Base-by-base conservation (phyloP, 331 rosid genomes). In the Erythrophleum ivorense region DNA sequence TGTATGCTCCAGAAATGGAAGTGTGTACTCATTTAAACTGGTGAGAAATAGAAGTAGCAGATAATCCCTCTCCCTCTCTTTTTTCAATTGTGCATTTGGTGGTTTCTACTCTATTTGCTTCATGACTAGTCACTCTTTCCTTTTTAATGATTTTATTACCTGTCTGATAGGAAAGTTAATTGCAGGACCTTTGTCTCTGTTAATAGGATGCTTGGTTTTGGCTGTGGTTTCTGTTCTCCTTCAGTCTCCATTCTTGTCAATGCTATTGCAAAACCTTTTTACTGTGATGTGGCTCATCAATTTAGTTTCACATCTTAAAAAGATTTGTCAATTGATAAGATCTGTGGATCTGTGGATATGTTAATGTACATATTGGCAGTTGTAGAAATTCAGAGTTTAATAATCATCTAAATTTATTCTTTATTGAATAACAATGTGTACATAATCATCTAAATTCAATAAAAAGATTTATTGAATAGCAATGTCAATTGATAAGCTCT, bases 1-100 rank as follows among this genome's bases (percentile, higher is more conserved):
- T 71, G 72, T 93, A 60, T 93, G 98, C 83, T 90, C 94, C 80
- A 90, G 98, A 84, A 84, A 89, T 66, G 98, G 98, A 82, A 85
- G 85, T 68, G 86, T 95, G 63, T 90, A 86, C 87, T 93, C 94
- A 1, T 88, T 93, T 85, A 82, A 91, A 73, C 84, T 68, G 88
- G 98, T 95, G 43, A 84, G 86, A 64, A 63, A 49, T 31, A 21
- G 34, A 31, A 2, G 68, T 66, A 40, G 50, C 18, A 71, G n/a
- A 60, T 38, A 69, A 63, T 21, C 1, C 12, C 34, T 19, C 38
- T 68, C 45, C 18, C 24, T 3, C 43, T 57, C 29, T 24, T 24
- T 24, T 24, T 24, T 24, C 1, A 1, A 31, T 19, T 24, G 46
- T 48, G 10, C 59, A 52, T 48, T 73, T 71, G 49, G 60, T 38